Percentiles rank a stretch among this genome's conserved stretches.
phyloP scores from a whole-genome alignment of 1,139 yeast species.

The Saccharomyces hybrid region DNA sequence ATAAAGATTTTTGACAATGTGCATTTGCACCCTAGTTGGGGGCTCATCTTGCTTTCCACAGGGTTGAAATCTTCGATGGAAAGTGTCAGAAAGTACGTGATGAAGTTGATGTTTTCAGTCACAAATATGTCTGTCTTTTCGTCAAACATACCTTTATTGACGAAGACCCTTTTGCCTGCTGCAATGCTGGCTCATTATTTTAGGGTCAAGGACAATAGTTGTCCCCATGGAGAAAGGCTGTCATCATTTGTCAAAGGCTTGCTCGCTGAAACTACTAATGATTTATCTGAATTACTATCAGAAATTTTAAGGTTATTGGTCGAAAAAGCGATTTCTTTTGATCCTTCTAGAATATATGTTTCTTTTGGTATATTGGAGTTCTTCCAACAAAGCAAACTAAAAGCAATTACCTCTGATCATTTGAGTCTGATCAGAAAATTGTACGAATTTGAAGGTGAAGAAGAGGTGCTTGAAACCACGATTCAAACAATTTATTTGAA shows the following conservation, averaged over 20 bases:
- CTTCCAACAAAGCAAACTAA: constrained; percentile 32
- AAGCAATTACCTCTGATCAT: constrained; percentile 32
- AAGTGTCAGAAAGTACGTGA: constrained; percentile 60
- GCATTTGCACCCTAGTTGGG: constrained; percentile 63
- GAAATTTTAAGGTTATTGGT: constrained; percentile 42
- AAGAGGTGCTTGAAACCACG: constrained; percentile 46
- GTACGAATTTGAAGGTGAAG: constrained; percentile 53
- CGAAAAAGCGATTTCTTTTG: constrained; percentile 49
- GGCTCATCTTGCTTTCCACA: constrained; percentile 60
- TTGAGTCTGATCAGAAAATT: constrained; percentile 36
- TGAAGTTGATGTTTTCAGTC: constrained; percentile 50
- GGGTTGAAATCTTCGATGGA: constrained; percentile 78
- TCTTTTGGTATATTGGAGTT: constrained; percentile 53
- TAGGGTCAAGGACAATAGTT: constrained; percentile 33
- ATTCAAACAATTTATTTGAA: constrained; percentile 46
- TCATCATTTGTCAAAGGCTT: constrained; percentile 43
- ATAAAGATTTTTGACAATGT: constrained; percentile 45
- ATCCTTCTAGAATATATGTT: constrained; percentile 62
- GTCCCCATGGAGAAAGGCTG: constrained; percentile 54
- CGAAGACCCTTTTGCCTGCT: constrained; percentile 50
- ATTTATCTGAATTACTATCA: constrained; percentile 24
- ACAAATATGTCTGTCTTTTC: constrained; percentile 44
- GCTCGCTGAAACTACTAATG: constrained; percentile 33
- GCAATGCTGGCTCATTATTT: constrained; percentile 62
- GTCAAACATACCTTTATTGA: constrained; percentile 39